These are phyloP conservation scores for Tricholoma bakamatsutake DNA, from an alignment of 768 basidiomycete species.

Conservation along the genomic window DNA sequence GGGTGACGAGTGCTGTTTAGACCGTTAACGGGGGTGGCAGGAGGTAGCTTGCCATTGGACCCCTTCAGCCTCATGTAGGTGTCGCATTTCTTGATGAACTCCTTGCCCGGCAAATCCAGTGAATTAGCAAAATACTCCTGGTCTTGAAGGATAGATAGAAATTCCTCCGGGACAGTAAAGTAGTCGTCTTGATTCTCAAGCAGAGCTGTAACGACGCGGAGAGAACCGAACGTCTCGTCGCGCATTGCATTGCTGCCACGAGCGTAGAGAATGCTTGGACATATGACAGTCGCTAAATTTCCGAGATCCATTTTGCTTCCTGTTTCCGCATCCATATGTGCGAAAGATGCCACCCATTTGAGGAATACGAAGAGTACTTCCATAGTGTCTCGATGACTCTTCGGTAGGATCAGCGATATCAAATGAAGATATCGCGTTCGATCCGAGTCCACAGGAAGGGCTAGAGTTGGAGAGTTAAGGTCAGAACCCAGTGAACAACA, in stretches of 20 bases:
- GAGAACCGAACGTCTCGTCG: slow-evolving; percentile 90
- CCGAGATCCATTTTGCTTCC: slow-evolving; percentile 97
- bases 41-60: slow-evolving; percentile 46
- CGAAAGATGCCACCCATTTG: slow-evolving; percentile 99
- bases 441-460: slow-evolving; percentile 66
- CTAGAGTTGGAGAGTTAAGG: slow-evolving; percentile 34
- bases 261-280: slow-evolving; percentile 95
- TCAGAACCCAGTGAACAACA: not conserved
- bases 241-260: slow-evolving; percentile 78
- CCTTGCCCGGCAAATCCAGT: slow-evolving; percentile 87
- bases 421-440: slow-evolving; percentile 82
- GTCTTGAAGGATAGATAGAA: slow-evolving; percentile 79
- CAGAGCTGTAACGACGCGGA: slow-evolving; percentile 78
- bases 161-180: slow-evolving; percentile 91
- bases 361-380: slow-evolving; percentile 97
- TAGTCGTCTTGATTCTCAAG: slow-evolving; percentile 94
- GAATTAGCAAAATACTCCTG: slow-evolving; percentile 88
- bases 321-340: slow-evolving; percentile 95
- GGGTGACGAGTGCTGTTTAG: slow-evolving; percentile 35
- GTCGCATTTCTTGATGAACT: slow-evolving; percentile 93
- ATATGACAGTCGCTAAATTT: slow-evolving; percentile 95
- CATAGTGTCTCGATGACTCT: slow-evolving; percentile 93
- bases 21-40: slow-evolving; percentile 30
- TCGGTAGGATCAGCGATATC: slow-evolving; percentile 81
- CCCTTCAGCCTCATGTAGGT: slow-evolving; percentile 77